Base-by-base conservation (phyloP, 805 yeast species). In the Yarrowia sp. region DNA sequence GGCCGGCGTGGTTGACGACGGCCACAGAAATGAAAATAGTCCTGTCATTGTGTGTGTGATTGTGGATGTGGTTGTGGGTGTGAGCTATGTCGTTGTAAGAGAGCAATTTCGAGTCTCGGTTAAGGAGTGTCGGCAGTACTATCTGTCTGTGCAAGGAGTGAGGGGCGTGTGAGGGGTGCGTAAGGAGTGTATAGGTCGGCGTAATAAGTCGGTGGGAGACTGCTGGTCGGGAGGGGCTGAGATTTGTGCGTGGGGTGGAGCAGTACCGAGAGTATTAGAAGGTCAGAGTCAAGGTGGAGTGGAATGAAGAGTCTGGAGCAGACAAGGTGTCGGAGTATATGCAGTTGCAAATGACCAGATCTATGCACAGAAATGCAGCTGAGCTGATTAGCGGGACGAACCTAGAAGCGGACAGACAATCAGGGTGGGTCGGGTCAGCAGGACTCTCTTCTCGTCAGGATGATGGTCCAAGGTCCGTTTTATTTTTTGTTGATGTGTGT, bases 1-100 rank as follows among this genome's bases (percentile, higher is more conserved):
- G 4, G 77, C 76, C n/a, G 70, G 73, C 16, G 66, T 67, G 61
- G 59, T 63, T 22, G 43, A 56, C 30, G 40, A 46, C n/a, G 70
- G 70, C 70, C 71, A 70, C 54, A 70, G 62, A 40, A 67, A 58
- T 22, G 63, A 59, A 17, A 69, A 48, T 3, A 70, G 66, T 28
- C 70, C 68, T 1, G 66, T 62, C 67, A 67, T 67, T 32, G 36
- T 32, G 51, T 21, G 32, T 10, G 19, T 21, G n/a, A 35, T 24
- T 28, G 52, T 12, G 17, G 22, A 17, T 17, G 26, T 48, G 24
- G 30, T 26, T 4, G 30, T 26, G 30, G 30, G 30, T 26, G 8
- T 4, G 30, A 8, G 30, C 8, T 4, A 8, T 26, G 30, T 4
- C 8, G 30, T 26, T 4, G 8, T 26, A 26, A 26, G 30, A n/a